phyloP scores from a whole-genome alignment of 2,329 filamentous ascomycete species.

The Lecanicillium sp. region DNA sequence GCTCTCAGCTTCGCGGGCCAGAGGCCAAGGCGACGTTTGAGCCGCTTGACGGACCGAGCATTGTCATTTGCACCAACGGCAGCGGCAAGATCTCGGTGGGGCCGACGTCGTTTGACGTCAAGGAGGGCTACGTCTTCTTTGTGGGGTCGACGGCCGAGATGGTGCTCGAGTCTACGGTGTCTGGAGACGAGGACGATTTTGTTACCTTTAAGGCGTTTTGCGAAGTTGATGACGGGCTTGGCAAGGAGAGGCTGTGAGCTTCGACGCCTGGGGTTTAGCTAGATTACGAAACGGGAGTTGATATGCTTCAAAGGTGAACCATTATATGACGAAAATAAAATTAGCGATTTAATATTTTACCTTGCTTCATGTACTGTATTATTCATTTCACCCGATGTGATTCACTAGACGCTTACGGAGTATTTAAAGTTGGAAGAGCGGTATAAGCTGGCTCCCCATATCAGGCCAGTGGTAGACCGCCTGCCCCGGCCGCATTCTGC shows the following conservation, averaged over 20 bases:
- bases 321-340: no score
- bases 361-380: no score
- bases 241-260: conserved; percentile 20
- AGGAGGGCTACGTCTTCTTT: conserved; percentile 70
- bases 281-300: no score
- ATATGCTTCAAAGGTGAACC: no score
- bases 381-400: no score
- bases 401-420: no score
- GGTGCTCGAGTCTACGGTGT: conserved; percentile 61
- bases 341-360: no score
- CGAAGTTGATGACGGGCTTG: conserved; percentile 53
- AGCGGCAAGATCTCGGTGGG: conserved; percentile 80
- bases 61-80: conserved; percentile 83
- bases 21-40: conserved; percentile 86
- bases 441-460: no score
- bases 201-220: conserved; percentile 92
- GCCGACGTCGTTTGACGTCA: conserved; percentile 66
- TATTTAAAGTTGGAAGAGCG: no score
- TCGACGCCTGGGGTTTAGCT: no score
- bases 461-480: no score
- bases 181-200: conserved; percentile 56
- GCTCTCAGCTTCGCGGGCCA: conserved; percentile 62
- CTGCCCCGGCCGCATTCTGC: no score
- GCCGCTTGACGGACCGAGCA: conserved; percentile 77
- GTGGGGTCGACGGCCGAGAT: conserved; percentile 83